Base-by-base conservation (phyloP, 345 rosid species). In the Excoecaria cochinchinensis region DNA sequence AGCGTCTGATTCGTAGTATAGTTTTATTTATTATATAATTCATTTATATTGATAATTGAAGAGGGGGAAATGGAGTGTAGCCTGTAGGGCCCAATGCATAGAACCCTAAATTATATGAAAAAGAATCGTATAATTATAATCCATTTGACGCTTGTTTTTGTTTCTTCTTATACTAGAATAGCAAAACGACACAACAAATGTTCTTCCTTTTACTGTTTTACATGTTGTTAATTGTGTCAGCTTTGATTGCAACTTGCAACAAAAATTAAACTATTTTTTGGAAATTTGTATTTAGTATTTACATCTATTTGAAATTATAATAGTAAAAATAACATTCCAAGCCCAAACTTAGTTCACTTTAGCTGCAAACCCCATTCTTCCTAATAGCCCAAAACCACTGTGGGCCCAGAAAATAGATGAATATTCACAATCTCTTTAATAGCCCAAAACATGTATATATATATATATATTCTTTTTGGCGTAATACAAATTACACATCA, bases 1-100 rank as follows among this genome's bases (percentile, higher is more conserved):
- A 74, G 69, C 77, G 73, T 52, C 73, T 52, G 71, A 31, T 53
- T 1, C 6, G 31, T 17, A 17, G 47, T 2, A 31, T 31, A 31
- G 31, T 31, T 31, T 31, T 31, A 31, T 31, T 31, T 31, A 31
- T 31, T 31, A 31, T 31, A 31, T 31, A 31, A 31, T 31, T 31
- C 2, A n/a, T n/a, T n/a, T n/a, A n/a, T n/a, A n/a, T n/a, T n/a
- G n/a, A 31, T 31, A 31, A 31, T 1, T 31, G 31, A 31, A 31
- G 31, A 31, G 31, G 31, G 31, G 31, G 31, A 2, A 31, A 31
- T 31, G 31, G 31, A 31, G 31, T 1, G 31, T 31, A 19, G 59
- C 31, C n/a, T 68, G 56, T 65, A 14, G 61, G 60, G 36, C n/a
- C 48, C 64, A 59, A 3, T 64, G 61, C 50, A 11, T 64, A 48